A percentile compares a stretch with the other conserved stretches of the same genome.
phyloP scores from a whole-genome alignment of 2,329 filamentous ascomycete species.

The Stachybotrys chartarum region DNA sequence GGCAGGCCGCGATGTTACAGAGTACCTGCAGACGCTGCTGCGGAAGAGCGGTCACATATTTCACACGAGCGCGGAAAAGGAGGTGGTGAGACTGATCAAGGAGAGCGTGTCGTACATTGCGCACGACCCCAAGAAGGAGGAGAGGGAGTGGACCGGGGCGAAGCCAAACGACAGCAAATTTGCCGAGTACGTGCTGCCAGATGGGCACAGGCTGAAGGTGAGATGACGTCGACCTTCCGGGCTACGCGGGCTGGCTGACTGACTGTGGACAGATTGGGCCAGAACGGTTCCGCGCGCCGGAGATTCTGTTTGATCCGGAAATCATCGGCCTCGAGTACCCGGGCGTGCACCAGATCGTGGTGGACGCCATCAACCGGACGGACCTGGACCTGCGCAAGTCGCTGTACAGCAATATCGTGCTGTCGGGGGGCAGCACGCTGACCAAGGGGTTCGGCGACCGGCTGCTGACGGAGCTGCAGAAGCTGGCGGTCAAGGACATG shows the following conservation, averaged over 20 bases:
- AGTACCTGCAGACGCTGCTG: slow-evolving; percentile 84
- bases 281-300: slow-evolving; percentile 90
- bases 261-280: slow-evolving; percentile 60
- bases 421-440: slow-evolving; percentile 91
- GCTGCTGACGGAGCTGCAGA: slow-evolving; percentile 84
- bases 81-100: slow-evolving; percentile 96
- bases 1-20: slow-evolving; percentile 90
- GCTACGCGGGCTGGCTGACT: slow-evolving; percentile 9
- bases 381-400: slow-evolving; percentile 93
- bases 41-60: slow-evolving; percentile 92
- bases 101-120: slow-evolving; percentile 91
- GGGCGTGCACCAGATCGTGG: slow-evolving; percentile 94
- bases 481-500: slow-evolving; percentile 96
- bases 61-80: slow-evolving; percentile 97
- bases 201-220: slow-evolving; percentile 90
- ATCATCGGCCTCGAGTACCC: slow-evolving; percentile 93
- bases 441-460: slow-evolving; percentile 96
- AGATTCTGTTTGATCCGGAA: slow-evolving; percentile 96
- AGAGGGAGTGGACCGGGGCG: slow-evolving; percentile 86
- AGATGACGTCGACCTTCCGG: background rate
- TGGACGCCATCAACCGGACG: slow-evolving; percentile 89
- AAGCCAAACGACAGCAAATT: slow-evolving; percentile 72
- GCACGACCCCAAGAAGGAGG: slow-evolving; percentile 82
- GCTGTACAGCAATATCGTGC: slow-evolving; percentile 92
- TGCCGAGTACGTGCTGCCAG: slow-evolving; percentile 82